phyloP scores from a whole-genome alignment of 2,329 filamentous ascomycete species.

The Colletotrichum magnum region DNA sequence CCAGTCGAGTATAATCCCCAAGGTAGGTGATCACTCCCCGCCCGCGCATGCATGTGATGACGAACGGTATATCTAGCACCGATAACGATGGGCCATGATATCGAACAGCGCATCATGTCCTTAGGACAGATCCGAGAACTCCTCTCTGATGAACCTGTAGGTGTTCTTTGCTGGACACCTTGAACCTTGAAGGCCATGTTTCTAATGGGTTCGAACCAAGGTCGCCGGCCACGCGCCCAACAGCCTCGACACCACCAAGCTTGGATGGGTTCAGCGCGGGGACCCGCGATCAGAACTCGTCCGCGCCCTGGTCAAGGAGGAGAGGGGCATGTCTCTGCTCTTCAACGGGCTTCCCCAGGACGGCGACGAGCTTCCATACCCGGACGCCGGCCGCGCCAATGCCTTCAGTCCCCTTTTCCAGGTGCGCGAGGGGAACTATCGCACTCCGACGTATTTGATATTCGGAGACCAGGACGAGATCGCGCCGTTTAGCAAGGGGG shows the following conservation, averaged over 20 bases:
- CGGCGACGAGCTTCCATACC: neutral
- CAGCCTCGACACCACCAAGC: no score
- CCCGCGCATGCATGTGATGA: neutral
- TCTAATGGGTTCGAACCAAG: no score
- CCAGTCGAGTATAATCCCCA: constrained; percentile 5
- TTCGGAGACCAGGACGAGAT: no score
- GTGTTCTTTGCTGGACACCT: no score
- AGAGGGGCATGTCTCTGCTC: neutral
- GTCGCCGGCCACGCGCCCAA: no score
- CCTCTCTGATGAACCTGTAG: no score
- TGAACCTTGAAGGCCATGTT: no score
- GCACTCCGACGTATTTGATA: constrained; percentile 51
- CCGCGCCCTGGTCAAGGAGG: neutral
- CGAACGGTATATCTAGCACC: neutral
- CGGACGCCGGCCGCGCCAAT: constrained; percentile 13
- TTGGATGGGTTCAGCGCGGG: no score
- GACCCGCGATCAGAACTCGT: no score
- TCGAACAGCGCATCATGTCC: no score
- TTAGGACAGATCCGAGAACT: no score
- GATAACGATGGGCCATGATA: neutral
- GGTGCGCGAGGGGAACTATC: constrained; percentile 48
- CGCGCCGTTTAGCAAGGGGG: no score
- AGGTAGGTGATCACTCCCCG: neutral
- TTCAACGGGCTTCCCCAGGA: neutral
- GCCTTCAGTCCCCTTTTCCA: constrained; percentile 50